Conservation (phyloP, 1,284 basidiomycete genomes). For the Schizophyllum amplum region DNA sequence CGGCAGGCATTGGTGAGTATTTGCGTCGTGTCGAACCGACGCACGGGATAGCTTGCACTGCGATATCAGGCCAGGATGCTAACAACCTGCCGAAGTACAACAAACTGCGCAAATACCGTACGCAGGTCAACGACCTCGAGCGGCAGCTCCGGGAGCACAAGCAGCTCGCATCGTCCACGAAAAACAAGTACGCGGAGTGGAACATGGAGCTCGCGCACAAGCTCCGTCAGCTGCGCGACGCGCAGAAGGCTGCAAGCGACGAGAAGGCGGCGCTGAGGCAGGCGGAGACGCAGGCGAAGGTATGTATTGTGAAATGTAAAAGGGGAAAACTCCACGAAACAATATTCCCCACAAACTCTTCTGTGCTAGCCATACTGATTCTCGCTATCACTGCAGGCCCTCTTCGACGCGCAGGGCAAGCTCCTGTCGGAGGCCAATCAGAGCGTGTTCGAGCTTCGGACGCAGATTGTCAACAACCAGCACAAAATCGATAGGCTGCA, state of each 20-base stretch:
- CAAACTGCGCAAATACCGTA: conserved; percentile 64
- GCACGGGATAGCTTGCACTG: no score
- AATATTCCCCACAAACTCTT: no score
- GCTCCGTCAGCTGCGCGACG: conserved; percentile 54
- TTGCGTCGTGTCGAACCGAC: not conserved
- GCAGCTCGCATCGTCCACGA: conserved; percentile 51
- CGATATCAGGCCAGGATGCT: no score
- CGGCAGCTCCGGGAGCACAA: conserved; percentile 56
- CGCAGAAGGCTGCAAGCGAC: conserved; percentile 57
- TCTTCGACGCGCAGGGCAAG: conserved; percentile 59
- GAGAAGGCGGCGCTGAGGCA: conserved; percentile 57
- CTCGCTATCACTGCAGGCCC: conserved; percentile 46
- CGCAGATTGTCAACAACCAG: conserved; percentile 58
- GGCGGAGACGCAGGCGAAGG: conserved; percentile 57
- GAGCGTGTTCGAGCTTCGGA: conserved; percentile 54
- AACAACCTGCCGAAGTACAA: conserved; percentile 50
- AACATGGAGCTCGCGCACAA: conserved; percentile 62
- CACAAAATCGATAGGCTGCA: conserved; percentile 65
- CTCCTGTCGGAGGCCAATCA: conserved; percentile 54
- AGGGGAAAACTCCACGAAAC: no score
- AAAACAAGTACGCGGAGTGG: conserved; percentile 66
- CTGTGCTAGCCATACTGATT: not conserved
- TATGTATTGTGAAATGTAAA: conserved; percentile 19
- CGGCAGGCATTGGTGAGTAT: conserved; percentile 69
- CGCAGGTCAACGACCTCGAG: conserved; percentile 54